phyloP scores from a whole-genome alignment of 2,329 filamentous ascomycete genomes.

The Alternaria sp. region DNA sequence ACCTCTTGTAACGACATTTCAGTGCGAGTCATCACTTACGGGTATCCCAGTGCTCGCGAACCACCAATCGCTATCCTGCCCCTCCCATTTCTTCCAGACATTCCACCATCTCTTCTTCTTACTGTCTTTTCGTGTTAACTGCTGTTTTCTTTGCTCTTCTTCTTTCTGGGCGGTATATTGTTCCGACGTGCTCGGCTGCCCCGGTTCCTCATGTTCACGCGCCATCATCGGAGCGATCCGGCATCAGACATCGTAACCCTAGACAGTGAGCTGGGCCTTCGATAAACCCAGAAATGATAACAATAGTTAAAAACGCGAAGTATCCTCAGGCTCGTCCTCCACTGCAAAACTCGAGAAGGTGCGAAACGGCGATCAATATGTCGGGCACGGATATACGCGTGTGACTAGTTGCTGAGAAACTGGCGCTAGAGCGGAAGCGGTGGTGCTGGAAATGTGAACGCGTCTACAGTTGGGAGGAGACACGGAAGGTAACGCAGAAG shows the following conservation, averaged over 20 bases:
- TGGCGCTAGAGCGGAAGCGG: slow-evolving; percentile 16
- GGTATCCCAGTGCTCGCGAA: slow-evolving; percentile 49
- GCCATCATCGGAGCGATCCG: slow-evolving; percentile 4
- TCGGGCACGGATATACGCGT: neutral
- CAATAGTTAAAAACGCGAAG: neutral
- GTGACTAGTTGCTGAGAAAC: slow-evolving; percentile 24
- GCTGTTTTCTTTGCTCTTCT: neutral
- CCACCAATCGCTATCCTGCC: slow-evolving; percentile 45
- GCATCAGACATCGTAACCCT: neutral
- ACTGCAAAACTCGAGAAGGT: too few species aligned
- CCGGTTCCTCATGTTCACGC: neutral
- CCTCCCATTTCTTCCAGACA: slow-evolving; percentile 19
- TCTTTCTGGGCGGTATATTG: neutral
- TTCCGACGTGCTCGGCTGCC: neutral
- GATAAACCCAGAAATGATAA: too few species aligned
- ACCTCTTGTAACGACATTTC: neutral
- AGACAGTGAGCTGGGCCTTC: neutral
- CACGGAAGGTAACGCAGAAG: neutral
- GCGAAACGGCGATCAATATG: neutral
- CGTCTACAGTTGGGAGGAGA: neutral
- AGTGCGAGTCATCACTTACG: neutral
- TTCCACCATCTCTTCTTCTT: slow-evolving; percentile 15
- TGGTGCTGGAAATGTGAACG: neutral
- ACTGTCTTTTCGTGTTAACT: neutral
- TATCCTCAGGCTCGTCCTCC: neutral